Evolutionary conservation across 2,329 filamentous ascomycete species (phyloP).

Genomic region (Scedosporium minutisporum): DNA sequence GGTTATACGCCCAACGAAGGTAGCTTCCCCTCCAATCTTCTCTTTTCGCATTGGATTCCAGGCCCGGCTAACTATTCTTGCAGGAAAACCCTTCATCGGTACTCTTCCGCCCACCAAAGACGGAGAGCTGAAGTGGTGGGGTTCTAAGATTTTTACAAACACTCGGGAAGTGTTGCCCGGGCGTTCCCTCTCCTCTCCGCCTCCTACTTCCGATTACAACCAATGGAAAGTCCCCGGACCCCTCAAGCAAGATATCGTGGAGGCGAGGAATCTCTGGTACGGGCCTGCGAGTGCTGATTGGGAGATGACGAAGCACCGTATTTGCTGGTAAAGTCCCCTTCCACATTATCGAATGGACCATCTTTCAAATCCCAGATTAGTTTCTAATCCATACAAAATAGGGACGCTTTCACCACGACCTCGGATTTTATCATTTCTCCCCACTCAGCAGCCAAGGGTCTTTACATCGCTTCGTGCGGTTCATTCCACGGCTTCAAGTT

Average conservation of each 20-base stretch:
- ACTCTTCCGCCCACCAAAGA: constrained; percentile 44
- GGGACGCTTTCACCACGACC: constrained; percentile 56
- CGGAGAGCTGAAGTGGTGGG: constrained; percentile 50
- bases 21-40: constrained; percentile 15
- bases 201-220: constrained; percentile 43
- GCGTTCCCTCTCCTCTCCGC: constrained; percentile 46
- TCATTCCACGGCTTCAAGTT: constrained; percentile 63
- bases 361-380: background rate
- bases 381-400: constrained; percentile 17
- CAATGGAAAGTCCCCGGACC: constrained; percentile 51
- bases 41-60: background rate
- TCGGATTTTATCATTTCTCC: constrained; percentile 55
- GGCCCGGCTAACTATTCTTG: constrained; percentile 22
- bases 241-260: constrained; percentile 49
- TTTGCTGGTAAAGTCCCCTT: constrained; percentile 49
- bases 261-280: constrained; percentile 48
- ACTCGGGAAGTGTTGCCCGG: constrained; percentile 42
- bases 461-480: constrained; percentile 55
- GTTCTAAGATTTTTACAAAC: constrained; percentile 49
- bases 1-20: constrained; percentile 26
- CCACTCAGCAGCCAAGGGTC: constrained; percentile 36
- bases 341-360: background rate
- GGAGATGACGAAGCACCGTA: constrained; percentile 52
- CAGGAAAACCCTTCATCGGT: constrained; percentile 44
- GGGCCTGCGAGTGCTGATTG: constrained; percentile 44